A percentile compares a stretch with the other conserved stretches of the same genome.
These are phyloP conservation scores for Thalassiosira livingstoniorum DNA, from an alignment of 352 stramenopile genomes.

Conservation along the genomic window DNA sequence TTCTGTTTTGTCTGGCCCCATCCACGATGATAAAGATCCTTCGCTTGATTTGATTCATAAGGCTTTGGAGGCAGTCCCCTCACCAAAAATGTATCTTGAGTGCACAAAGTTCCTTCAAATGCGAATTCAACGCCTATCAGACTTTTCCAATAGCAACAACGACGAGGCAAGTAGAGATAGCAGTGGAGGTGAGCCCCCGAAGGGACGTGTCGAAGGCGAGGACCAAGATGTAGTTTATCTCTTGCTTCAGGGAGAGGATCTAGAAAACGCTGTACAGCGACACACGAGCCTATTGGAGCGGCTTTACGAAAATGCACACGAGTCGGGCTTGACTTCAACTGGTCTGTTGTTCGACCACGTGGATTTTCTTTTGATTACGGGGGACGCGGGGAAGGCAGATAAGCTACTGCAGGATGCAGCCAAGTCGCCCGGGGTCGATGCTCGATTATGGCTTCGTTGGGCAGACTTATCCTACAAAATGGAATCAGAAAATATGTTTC, in stretches of 20 bases:
- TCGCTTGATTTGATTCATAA: slow-evolving; percentile 65
- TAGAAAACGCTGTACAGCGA: slow-evolving; percentile 5
- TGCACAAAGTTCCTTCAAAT: slow-evolving; percentile 54
- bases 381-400: slow-evolving; percentile 43
- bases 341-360: slow-evolving; percentile 65
- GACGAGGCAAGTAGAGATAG: too few relatives aligned
- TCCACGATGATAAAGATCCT: slow-evolving; percentile 41
- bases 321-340: slow-evolving; percentile 34
- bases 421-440: not conserved
- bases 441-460: slow-evolving; percentile 56
- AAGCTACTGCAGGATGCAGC: slow-evolving; percentile 43
- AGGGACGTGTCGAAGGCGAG: not conserved
- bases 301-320: slow-evolving; percentile 25
- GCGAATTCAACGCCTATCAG: slow-evolving; percentile 49
- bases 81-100: slow-evolving; percentile 73
- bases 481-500: not conserved
- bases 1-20: slow-evolving; percentile 21
- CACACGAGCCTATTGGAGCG: slow-evolving; percentile 34
- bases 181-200: not conserved
- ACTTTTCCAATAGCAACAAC: not conserved
- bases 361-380: slow-evolving; percentile 50
- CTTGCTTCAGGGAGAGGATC: slow-evolving; percentile 23
- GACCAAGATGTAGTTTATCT: slow-evolving; percentile 34
- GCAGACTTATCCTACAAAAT: slow-evolving; percentile 48
- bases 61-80: slow-evolving; percentile 59